Evolutionary conservation across 108 stramenopile genomes (phyloP), one percentile per base, ranked within the genome.

Genomic region (Conticribra weissflogii): DNA sequence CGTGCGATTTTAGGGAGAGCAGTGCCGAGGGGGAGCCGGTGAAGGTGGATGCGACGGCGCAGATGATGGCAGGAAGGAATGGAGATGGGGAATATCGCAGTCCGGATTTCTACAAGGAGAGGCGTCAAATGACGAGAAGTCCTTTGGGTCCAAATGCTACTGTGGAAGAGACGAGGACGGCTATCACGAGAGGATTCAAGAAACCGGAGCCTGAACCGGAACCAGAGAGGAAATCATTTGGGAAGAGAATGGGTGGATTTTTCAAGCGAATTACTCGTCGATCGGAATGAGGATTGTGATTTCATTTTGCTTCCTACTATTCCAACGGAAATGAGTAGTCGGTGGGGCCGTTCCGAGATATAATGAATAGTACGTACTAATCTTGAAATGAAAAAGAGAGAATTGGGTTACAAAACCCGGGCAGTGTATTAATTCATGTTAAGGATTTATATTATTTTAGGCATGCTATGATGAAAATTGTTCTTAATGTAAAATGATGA

Each of bases 131-230:
- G 57, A 86, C 86, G n/a, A 73, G 78, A 18, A 86, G 86, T 61
- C 86, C 86, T 3, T 66, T 86, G 14, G 86, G 86, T 25, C 81
- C 83, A 12, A 70, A 86, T 67, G 81, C 83, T 30, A 55, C 76
- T 24, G 50, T 86, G 33, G 86, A 86, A 55, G 86, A 86, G 61
- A 84, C 86, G 14, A 73, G 82, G 22, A 68, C 72, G 31, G 86
- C 83, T 21, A 86, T 86, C 22, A 86, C 86, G 23, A 49, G 86
- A 22, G 86, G 86, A 33, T 86, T 86, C 50, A 86, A 84, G 49
- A 82, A 71, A 41, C 83, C 85, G n/a, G 83, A 67, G 31, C 74
- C 71, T 44, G 54, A 60, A 32, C 51, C 59, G 22, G 49, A 45
- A 30, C 62, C 60, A 25, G 66, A 76, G 54, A 76, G 47, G 54